phyloP scores from a whole-genome alignment of 768 basidiomycete species.

The Lactarius evosmus region DNA sequence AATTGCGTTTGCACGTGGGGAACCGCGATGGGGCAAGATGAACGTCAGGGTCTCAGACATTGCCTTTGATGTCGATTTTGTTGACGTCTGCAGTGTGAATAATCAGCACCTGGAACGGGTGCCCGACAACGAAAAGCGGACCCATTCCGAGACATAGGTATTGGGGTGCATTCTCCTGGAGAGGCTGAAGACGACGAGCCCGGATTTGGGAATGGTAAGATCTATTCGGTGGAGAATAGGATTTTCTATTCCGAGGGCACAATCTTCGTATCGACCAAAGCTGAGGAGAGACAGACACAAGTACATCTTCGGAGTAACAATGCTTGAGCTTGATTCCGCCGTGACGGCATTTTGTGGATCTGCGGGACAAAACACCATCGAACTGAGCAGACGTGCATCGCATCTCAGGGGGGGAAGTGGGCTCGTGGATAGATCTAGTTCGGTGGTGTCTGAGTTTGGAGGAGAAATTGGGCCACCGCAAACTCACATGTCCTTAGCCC shows the following conservation, averaged over 20 bases:
- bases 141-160: constrained; percentile 16
- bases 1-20: constrained; percentile 17
- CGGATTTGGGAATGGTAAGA: constrained; percentile 38
- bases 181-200: constrained; percentile 33
- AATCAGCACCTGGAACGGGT: constrained; percentile 1
- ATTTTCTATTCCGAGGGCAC: constrained; percentile 1
- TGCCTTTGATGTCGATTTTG: constrained; percentile 7
- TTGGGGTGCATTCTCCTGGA: constrained; percentile 1
- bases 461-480: background rate
- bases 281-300: constrained; percentile 24
- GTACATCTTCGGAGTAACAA: constrained; percentile 18
- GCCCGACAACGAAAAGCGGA: constrained; percentile 13
- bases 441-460: background rate
- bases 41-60: constrained; percentile 24
- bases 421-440: constrained; percentile 17
- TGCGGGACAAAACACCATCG: constrained; percentile 20
- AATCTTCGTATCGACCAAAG: constrained; percentile 20
- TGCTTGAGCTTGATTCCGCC: constrained; percentile 1
- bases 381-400: constrained; percentile 18
- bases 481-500: constrained; percentile 20
- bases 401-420: constrained; percentile 24
- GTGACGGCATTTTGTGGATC: constrained; percentile 4
- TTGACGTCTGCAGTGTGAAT: background rate
- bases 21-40: constrained; percentile 19
- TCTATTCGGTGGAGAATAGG: constrained; percentile 31